These are phyloP conservation scores for Aaosphaeria arxii DNA, from an alignment of 2,329 filamentous ascomycete genomes.

Conservation along the genomic window DNA sequence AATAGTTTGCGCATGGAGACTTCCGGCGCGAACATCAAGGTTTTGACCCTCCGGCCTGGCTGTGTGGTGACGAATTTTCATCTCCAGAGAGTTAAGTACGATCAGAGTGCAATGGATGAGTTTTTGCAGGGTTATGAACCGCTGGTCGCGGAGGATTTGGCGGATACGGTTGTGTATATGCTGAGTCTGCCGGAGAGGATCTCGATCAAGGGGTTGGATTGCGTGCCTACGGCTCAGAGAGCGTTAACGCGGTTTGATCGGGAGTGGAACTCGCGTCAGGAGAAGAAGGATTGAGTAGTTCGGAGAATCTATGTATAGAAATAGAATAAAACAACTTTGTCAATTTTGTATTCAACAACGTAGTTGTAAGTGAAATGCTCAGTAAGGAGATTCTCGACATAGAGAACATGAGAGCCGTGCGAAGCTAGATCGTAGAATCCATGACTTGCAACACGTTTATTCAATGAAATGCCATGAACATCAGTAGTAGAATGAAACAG, in stretches of 20 bases:
- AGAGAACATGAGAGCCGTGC: too few species aligned
- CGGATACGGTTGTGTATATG: slow-evolving; percentile 38
- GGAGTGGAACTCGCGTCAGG: slow-evolving; percentile 23
- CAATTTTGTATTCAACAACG: too few species aligned
- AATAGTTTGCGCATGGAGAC: slow-evolving; percentile 51
- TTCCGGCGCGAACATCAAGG: slow-evolving; percentile 46
- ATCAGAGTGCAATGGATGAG: slow-evolving; percentile 35
- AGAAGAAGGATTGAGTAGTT: not conserved
- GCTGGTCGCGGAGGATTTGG: slow-evolving; percentile 14
- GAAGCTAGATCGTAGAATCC: too few species aligned
- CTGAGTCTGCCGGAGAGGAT: slow-evolving; percentile 40
- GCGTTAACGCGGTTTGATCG: slow-evolving; percentile 37
- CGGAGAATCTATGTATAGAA: too few species aligned
- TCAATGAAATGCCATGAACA: too few species aligned
- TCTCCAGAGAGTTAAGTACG: slow-evolving; percentile 43
- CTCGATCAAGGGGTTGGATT: slow-evolving; percentile 47
- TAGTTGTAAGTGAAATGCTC: too few species aligned
- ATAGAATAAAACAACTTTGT: too few species aligned
- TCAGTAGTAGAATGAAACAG: too few species aligned
- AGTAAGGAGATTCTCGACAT: too few species aligned
- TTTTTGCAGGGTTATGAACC: slow-evolving; percentile 46
- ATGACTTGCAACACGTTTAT: too few species aligned
- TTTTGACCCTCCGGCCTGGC: slow-evolving; percentile 46
- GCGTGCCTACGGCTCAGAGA: slow-evolving; percentile 44
- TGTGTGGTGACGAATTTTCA: slow-evolving; percentile 52